A percentile compares a stretch with the other conserved stretches of the same genome.
Conservation (phyloP, 2,329 filamentous ascomycete species). For the Anthostomella pinea region DNA sequence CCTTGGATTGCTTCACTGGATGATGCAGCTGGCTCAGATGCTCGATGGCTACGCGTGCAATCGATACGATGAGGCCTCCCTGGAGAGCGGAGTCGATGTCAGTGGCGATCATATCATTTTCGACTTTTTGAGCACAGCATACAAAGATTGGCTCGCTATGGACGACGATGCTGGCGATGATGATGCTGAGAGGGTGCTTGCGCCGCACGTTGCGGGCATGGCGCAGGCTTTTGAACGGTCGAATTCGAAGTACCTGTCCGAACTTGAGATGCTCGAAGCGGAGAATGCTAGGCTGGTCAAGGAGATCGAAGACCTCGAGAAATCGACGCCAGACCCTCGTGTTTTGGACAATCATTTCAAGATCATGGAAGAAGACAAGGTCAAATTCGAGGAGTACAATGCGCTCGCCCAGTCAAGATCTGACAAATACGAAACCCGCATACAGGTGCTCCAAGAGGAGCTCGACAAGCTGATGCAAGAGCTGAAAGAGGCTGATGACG, state of each 20-base stretch:
- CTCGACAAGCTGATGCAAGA: conserved; percentile 75
- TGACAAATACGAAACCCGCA: conserved; percentile 81
- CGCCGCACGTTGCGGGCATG: conserved; percentile 86
- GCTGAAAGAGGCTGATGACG: conserved; percentile 75
- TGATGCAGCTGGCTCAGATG: conserved; percentile 97
- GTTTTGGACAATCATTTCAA: conserved; percentile 86
- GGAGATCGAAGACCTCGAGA: conserved; percentile 87
- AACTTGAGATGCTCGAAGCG: conserved; percentile 80
- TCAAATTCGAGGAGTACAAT: conserved; percentile 96
- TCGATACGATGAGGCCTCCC: conserved; percentile 85
- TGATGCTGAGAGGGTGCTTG: conserved; percentile 73
- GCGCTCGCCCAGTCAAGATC: conserved; percentile 77
- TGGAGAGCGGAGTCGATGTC: conserved; percentile 84
- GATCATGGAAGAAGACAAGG: conserved; percentile 89
- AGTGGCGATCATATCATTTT: conserved; percentile 91
- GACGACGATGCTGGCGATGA: conserved; percentile 86
- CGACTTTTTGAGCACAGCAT: conserved; percentile 83
- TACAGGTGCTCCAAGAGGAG: conserved; percentile 80
- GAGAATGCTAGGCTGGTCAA: conserved; percentile 78
- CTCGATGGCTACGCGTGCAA: conserved; percentile 77
- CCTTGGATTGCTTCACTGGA: conserved; percentile 91
- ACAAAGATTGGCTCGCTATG: conserved; percentile 90
- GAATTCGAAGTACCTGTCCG: conserved; percentile 80
- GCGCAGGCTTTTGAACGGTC: conserved; percentile 79
- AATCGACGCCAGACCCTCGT: conserved; percentile 77